phyloP scores from a whole-genome alignment of 441 rosid genomes.

The Bruguiera hainesii region DNA sequence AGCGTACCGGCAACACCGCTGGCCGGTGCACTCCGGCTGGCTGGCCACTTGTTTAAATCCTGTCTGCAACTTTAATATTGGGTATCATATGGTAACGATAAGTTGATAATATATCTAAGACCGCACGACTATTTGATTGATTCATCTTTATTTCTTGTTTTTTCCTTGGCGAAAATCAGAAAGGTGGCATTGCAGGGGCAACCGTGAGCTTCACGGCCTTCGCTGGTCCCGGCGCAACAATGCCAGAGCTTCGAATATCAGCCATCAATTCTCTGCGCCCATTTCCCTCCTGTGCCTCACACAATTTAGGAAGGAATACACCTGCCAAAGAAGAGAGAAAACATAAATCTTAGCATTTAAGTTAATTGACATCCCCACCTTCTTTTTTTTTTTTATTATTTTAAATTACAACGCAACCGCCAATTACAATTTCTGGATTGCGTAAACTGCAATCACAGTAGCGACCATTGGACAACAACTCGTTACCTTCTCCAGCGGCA shows the following conservation, averaged over 20 bases:
- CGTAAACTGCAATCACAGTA: too few relatives aligned
- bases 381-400: too few relatives aligned
- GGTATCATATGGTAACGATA: too few relatives aligned
- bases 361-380: not conserved
- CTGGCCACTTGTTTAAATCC: too few relatives aligned
- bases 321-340: slow-evolving; percentile 32
- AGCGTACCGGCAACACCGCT: not conserved
- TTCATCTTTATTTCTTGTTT: not conserved
- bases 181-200: slow-evolving; percentile 38
- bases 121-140: not conserved
- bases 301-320: slow-evolving; percentile 68
- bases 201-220: slow-evolving; percentile 12
- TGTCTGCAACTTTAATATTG: too few relatives aligned
- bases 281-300: slow-evolving; percentile 44
- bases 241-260: slow-evolving; percentile 54
- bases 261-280: slow-evolving; percentile 48
- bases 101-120: too few relatives aligned
- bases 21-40: not conserved
- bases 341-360: not conserved
- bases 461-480: too few relatives aligned
- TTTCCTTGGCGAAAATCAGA: not conserved
- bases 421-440: too few relatives aligned
- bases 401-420: too few relatives aligned
- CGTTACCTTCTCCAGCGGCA: slow-evolving; percentile 82
- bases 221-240: slow-evolving; percentile 43